Conservation (phyloP, 1,284 basidiomycete species). For the Ceratobasidium sp. region DNA sequence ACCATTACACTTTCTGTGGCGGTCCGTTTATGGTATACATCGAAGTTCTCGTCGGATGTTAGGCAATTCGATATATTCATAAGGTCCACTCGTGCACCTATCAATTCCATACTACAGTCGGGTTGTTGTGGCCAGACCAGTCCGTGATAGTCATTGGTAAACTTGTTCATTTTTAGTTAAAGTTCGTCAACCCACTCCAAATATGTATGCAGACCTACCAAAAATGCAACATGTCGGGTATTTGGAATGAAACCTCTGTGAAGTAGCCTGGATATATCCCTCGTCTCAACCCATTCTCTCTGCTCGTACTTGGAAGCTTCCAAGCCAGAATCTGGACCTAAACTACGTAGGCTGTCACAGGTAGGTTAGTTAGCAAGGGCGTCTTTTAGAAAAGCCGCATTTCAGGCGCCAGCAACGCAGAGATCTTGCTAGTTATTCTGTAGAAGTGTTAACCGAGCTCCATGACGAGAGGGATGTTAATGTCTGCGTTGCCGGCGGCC, state of each 20-base stretch:
- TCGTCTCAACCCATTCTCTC: background rate
- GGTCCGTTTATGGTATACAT: background rate
- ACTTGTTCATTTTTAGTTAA: background rate
- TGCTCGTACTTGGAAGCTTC: background rate
- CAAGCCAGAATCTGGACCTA: background rate
- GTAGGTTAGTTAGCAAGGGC: background rate
- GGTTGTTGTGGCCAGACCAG: background rate
- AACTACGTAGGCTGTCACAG: background rate
- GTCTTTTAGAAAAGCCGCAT: background rate
- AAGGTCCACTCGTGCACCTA: background rate
- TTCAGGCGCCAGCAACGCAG: conserved; percentile 13
- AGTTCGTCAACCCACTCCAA: too few relatives aligned
- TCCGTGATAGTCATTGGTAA: background rate
- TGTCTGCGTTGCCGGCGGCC: conserved; percentile 6
- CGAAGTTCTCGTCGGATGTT: background rate
- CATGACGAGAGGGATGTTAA: background rate
- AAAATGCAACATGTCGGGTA: background rate
- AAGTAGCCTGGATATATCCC: background rate
- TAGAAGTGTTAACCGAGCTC: background rate
- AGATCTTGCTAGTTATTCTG: background rate
- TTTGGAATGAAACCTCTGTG: background rate
- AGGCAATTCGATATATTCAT: background rate
- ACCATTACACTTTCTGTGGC: background rate
- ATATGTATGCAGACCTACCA: background rate
- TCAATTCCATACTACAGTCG: background rate